Conservation (phyloP, 176 grass and related monocot genomes). For the Ensete glaucum region DNA sequence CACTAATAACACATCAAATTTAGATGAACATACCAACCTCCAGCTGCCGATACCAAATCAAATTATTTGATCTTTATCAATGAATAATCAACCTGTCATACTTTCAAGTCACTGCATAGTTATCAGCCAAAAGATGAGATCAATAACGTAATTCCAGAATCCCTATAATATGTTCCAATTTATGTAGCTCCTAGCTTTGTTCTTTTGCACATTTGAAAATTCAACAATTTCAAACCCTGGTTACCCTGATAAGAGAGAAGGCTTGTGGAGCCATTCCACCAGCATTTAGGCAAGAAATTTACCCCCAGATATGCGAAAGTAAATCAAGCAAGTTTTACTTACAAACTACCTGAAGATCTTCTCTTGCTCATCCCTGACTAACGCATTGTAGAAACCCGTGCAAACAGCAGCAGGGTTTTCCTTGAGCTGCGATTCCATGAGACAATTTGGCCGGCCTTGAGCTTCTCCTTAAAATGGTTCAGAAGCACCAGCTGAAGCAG, state of each 20-base stretch:
- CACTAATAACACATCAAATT: no score
- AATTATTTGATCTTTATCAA: no score
- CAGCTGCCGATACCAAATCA: no score
- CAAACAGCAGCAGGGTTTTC: background rate
- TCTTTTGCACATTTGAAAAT: background rate
- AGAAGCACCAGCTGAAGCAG: constrained; percentile 6
- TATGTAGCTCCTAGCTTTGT: background rate
- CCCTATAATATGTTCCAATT: no score
- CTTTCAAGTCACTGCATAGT: no score
- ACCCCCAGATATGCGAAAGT: background rate
- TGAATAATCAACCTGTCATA: no score
- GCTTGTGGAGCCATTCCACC: background rate
- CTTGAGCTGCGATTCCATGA: no score
- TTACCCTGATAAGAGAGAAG: background rate
- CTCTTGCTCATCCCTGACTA: no score
- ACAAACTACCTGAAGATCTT: background rate
- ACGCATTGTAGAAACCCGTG: background rate
- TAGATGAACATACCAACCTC: no score
- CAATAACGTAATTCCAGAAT: no score
- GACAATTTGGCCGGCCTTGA: background rate
- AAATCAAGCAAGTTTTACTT: background rate
- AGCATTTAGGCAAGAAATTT: background rate
- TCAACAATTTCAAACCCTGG: background rate
- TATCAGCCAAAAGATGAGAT: no score
- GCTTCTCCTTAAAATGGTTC: background rate